These are phyloP conservation scores for Cutaneotrichosporon sp. DNA, from an alignment of 1,284 basidiomycete species.

Conservation along the genomic window DNA sequence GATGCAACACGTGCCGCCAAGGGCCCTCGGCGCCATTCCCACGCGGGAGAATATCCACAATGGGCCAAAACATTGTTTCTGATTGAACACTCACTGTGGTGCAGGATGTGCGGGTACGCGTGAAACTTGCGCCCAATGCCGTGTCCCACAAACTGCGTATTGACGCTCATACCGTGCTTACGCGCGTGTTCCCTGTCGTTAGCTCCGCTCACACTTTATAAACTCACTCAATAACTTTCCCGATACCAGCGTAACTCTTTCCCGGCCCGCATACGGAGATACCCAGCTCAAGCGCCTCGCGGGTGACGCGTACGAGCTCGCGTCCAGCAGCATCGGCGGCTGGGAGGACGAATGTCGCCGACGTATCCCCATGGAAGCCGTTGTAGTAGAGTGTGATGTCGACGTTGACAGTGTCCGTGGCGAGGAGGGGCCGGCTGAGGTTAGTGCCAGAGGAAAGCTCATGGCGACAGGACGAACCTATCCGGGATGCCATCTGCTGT, in stretches of 20 bases:
- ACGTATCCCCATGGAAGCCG: conserved; percentile 84
- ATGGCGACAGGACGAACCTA: conserved; percentile 57
- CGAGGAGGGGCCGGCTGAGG: conserved; percentile 68
- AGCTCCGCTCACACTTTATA: background rate
- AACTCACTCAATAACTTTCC: conserved; percentile 67
- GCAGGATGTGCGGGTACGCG: conserved; percentile 77
- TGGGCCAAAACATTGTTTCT: no score
- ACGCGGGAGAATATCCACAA: no score
- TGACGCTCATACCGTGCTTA: conserved; percentile 62
- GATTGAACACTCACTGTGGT: conserved; percentile 58
- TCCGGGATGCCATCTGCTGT: conserved; percentile 78
- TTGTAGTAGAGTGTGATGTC: conserved; percentile 76
- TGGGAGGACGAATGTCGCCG: conserved; percentile 74
- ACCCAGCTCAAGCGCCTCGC: conserved; percentile 67
- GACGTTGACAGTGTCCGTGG: conserved; percentile 80
- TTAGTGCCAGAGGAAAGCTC: background rate
- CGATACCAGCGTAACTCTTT: conserved; percentile 69
- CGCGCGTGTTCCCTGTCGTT: conserved; percentile 49
- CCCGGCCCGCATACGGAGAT: conserved; percentile 77
- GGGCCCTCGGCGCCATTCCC: no score
- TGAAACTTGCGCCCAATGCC: conserved; percentile 85
- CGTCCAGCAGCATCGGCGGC: conserved; percentile 67
- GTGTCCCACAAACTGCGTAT: conserved; percentile 65
- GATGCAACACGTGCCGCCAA: no score
- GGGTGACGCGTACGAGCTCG: conserved; percentile 64